These are phyloP conservation scores for Catunica adiposa DNA, from an alignment of 2,329 filamentous ascomycete genomes.

Conservation along the genomic window DNA sequence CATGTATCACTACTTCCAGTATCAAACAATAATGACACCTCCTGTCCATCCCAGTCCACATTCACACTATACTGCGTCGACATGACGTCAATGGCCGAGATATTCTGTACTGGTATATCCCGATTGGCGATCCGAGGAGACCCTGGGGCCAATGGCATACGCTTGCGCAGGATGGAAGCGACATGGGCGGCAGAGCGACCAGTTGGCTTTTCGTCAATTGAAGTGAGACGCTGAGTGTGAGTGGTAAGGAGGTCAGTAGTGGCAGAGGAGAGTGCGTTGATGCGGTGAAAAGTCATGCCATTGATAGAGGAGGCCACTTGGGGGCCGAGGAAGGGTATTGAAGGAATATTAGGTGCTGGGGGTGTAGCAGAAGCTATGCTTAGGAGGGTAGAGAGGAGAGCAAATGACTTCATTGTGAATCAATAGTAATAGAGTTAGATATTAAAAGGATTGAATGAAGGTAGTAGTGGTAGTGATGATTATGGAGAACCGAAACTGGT, in stretches of 20 bases:
- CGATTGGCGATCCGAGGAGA: not conserved
- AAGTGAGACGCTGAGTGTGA: conserved; percentile 22
- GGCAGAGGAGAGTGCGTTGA: conserved; percentile 19
- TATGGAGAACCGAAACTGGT: not conserved
- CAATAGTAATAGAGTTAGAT: not conserved
- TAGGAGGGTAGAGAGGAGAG: not conserved
- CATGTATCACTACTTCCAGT: conserved; percentile 38
- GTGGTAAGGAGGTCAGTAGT: conserved; percentile 19
- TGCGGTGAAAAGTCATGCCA: conserved; percentile 24
- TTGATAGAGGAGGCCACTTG: conserved; percentile 22
- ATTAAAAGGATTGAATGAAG: not conserved
- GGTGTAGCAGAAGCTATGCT: not conserved
- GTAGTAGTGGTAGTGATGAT: not conserved
- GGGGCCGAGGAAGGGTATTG: not conserved
- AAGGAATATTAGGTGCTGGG: not conserved
- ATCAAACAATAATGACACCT: conserved; percentile 30
- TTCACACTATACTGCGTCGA: conserved; percentile 29
- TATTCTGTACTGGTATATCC: conserved; percentile 21
- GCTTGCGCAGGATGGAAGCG: conserved; percentile 15
- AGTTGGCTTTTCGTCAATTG: conserved; percentile 17
- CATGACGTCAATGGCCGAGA: conserved; percentile 23
- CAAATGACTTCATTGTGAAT: conserved; percentile 1
- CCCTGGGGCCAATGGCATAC: not conserved
- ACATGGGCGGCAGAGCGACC: conserved; percentile 20
- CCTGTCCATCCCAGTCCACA: conserved; percentile 25